These are phyloP conservation scores for Linnemannia schmuckeri DNA, from an alignment of 192 early-diverging fungal genomes.

Conservation along the genomic window DNA sequence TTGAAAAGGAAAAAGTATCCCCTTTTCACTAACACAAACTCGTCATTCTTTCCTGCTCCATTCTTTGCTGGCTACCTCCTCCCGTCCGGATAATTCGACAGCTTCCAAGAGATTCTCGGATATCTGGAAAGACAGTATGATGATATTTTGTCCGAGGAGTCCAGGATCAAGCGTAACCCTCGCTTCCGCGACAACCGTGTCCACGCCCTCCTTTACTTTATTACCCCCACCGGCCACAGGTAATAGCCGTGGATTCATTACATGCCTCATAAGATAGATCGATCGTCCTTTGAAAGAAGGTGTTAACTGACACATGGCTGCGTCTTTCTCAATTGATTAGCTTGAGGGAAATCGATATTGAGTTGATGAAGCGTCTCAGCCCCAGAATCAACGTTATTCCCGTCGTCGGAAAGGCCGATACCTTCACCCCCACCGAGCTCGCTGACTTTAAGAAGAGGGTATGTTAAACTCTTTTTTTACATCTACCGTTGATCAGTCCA, in stretches of 20 bases:
- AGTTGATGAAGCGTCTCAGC: slow-evolving; percentile 92
- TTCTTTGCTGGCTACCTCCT: not conserved
- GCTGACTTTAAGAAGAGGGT: slow-evolving; percentile 90
- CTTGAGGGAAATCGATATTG: slow-evolving; percentile 95
- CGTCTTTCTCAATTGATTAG: slow-evolving; percentile 35
- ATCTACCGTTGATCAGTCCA: not conserved
- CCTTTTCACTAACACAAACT: not conserved
- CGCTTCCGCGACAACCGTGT: slow-evolving; percentile 95
- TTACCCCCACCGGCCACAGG: slow-evolving; percentile 96
- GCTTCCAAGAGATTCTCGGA: slow-evolving; percentile 92
- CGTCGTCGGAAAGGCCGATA: slow-evolving; percentile 95
- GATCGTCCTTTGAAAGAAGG: not conserved
- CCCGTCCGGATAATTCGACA: slow-evolving; percentile 44
- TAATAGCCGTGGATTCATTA: slow-evolving; percentile 24
- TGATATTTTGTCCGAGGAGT: slow-evolving; percentile 92
- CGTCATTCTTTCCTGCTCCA: not conserved
- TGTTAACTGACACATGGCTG: not conserved
- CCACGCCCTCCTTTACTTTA: slow-evolving; percentile 98
- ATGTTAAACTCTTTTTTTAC: slow-evolving; percentile 49
- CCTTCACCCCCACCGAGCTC: slow-evolving; percentile 89
- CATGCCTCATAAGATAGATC: not conserved
- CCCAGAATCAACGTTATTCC: slow-evolving; percentile 96
- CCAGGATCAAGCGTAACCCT: slow-evolving; percentile 85
- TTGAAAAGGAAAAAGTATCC: not conserved
- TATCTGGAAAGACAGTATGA: slow-evolving; percentile 97